Conservation (phyloP, 768 basidiomycete species). For the Filobasidium floriforme region DNA sequence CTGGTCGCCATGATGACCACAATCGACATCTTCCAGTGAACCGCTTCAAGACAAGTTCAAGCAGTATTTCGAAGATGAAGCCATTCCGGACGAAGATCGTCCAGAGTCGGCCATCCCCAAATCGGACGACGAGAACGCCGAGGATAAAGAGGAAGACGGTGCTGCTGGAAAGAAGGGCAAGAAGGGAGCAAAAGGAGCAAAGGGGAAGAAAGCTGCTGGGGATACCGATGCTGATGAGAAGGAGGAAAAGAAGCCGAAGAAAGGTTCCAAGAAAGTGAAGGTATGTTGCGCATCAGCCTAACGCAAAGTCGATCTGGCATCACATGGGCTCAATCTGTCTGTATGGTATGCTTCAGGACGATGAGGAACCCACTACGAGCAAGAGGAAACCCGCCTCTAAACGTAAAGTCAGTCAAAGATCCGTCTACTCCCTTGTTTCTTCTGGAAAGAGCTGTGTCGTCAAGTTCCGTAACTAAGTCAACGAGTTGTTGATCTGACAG, state of each 20-base stretch:
- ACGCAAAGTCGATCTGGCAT: neutral
- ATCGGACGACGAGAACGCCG: neutral
- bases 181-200: neutral
- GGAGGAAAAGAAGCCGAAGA: neutral
- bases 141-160: neutral
- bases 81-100: slow-evolving; percentile 10
- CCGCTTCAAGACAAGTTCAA: slow-evolving; percentile 11
- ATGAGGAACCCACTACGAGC: neutral
- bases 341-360: neutral
- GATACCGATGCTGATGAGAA: slow-evolving; percentile 2
- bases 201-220: slow-evolving; percentile 9
- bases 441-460: neutral
- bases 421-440: neutral
- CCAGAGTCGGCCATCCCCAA: slow-evolving; percentile 15
- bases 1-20: no score
- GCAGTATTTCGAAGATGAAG: slow-evolving; percentile 13
- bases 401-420: slow-evolving; percentile 3
- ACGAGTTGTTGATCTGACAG: neutral
- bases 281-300: neutral
- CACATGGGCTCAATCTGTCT: neutral
- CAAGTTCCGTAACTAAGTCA: neutral
- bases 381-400: slow-evolving; percentile 19
- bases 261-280: neutral
- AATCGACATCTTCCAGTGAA: no score
- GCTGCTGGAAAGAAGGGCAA: slow-evolving; percentile 6